phyloP scores from a whole-genome alignment of 805 yeast species.

The Zygosaccharomyces bisporus region DNA sequence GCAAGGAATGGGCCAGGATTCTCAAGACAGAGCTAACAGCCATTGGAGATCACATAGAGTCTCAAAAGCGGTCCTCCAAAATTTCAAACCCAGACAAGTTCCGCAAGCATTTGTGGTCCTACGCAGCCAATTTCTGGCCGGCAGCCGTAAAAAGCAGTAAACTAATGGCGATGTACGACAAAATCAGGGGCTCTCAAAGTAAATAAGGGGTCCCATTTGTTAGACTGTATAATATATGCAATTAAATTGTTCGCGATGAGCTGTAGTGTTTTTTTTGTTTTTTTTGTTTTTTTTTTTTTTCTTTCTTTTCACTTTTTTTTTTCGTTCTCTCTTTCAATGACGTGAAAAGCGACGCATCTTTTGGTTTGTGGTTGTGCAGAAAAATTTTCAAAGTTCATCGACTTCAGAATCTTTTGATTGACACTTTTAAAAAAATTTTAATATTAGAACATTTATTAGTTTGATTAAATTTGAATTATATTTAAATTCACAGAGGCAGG shows the following conservation, averaged over 20 bases:
- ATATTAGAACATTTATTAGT: background rate
- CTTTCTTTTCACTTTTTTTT: background rate
- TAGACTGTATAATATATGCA: background rate
- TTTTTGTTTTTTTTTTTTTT: background rate
- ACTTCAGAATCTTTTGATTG: background rate
- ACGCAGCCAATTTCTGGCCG: constrained; percentile 85
- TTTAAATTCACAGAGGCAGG: constrained; percentile 14
- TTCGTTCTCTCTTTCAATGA: background rate
- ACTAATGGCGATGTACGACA: constrained; percentile 71
- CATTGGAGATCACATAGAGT: constrained; percentile 68
- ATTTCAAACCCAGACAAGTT: constrained; percentile 39
- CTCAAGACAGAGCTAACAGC: constrained; percentile 63
- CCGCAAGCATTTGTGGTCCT: constrained; percentile 75
- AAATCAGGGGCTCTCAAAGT: constrained; percentile 36
- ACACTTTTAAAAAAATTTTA: constrained; percentile 1
- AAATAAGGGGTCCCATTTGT: background rate
- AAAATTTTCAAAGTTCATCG: background rate
- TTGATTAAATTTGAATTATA: background rate
- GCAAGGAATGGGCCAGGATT: constrained; percentile 72
- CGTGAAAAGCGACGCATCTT: background rate
- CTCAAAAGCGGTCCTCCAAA: constrained; percentile 32
- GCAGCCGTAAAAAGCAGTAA: constrained; percentile 70
- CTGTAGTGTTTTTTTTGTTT: background rate
- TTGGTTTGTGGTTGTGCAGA: background rate
- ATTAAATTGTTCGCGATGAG: background rate